phyloP scores from a whole-genome alignment of 1,139 yeast species.

The Hemisphaericaspora subhashii region DNA sequence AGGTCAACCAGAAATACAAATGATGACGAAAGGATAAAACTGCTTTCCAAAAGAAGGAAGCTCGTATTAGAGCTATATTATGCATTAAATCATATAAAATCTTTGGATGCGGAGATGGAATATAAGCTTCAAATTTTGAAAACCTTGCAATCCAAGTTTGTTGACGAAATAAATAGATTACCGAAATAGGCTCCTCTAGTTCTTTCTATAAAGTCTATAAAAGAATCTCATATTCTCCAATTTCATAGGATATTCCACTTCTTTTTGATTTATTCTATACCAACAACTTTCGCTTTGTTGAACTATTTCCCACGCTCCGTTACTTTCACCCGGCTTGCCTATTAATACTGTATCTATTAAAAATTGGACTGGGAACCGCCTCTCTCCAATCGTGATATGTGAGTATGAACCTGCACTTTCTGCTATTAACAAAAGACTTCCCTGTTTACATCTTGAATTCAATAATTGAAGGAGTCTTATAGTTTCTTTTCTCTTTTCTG shows the following conservation, averaged over 20 bases:
- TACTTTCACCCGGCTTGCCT: conserved; percentile 50
- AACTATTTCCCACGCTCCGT: conserved; percentile 67
- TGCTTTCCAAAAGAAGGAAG: conserved; percentile 11
- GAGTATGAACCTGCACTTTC: conserved; percentile 93
- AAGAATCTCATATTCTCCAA: conserved; percentile 87
- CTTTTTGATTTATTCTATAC: conserved; percentile 63
- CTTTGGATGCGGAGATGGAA: conserved; percentile 6
- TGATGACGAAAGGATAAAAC: conserved; percentile 7
- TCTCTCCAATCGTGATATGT: conserved; percentile 71
- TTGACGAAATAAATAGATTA: conserved; percentile 13
- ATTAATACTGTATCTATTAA: conserved; percentile 69
- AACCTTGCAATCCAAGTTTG: conserved; percentile 14
- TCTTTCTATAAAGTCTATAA: conserved; percentile 67
- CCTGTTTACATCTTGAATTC: conserved; percentile 48
- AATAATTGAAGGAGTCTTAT: conserved; percentile 57
- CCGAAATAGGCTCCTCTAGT: conserved; percentile 17
- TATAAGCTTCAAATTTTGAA: conserved; percentile 13
- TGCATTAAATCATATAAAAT: conserved; percentile 13
- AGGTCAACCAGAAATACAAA: conserved; percentile 4
- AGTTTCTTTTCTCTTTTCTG: conserved; percentile 63
- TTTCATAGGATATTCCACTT: conserved; percentile 65
- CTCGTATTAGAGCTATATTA: conserved; percentile 15
- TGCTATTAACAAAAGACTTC: conserved; percentile 63
- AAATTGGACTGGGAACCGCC: conserved; percentile 79
- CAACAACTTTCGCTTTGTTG: conserved; percentile 74